Evolutionary conservation across 306 rosid genomes (phyloP).

Genomic region (Prunus mume): DNA sequence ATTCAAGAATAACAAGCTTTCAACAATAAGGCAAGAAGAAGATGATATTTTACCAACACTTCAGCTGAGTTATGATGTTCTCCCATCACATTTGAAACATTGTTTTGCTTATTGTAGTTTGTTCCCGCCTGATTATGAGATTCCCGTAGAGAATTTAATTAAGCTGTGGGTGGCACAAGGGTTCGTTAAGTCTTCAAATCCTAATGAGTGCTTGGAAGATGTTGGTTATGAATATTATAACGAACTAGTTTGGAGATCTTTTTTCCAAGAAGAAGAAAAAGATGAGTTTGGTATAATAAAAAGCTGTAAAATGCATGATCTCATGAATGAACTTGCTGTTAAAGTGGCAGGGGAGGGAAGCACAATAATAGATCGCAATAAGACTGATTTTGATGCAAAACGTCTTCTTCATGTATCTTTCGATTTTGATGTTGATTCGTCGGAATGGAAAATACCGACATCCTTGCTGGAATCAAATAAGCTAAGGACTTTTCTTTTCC

Average conservation of each 20-base stretch:
- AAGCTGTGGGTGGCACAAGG: constrained; percentile 7
- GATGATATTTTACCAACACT: neutral
- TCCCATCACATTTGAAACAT: constrained; percentile 5
- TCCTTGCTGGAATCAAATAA: neutral
- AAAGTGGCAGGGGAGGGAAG: neutral
- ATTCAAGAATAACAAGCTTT: neutral
- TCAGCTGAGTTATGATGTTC: neutral
- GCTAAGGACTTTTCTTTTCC: constrained; percentile 15
- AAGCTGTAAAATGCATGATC: too few relatives aligned
- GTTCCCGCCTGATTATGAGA: neutral
- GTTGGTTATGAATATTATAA: constrained; percentile 32
- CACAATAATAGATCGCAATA: neutral
- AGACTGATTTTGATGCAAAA: neutral
- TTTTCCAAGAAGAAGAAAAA: constrained; percentile 22
- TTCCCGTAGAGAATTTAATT: neutral
- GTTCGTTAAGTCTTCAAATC: neutral
- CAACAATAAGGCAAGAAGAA: neutral
- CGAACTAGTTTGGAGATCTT: constrained; percentile 32
- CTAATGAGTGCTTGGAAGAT: neutral
- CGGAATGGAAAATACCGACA: neutral
- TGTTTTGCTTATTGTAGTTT: constrained; percentile 3
- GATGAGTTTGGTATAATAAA: neutral
- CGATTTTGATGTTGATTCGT: neutral
- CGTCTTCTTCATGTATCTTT: constrained; percentile 14
- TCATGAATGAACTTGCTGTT: constrained; percentile 22